Evolutionary conservation across 1,284 basidiomycete genomes (phyloP), one percentile per base, ranked within the genome.

Genomic region (Tylopilus sp.): DNA sequence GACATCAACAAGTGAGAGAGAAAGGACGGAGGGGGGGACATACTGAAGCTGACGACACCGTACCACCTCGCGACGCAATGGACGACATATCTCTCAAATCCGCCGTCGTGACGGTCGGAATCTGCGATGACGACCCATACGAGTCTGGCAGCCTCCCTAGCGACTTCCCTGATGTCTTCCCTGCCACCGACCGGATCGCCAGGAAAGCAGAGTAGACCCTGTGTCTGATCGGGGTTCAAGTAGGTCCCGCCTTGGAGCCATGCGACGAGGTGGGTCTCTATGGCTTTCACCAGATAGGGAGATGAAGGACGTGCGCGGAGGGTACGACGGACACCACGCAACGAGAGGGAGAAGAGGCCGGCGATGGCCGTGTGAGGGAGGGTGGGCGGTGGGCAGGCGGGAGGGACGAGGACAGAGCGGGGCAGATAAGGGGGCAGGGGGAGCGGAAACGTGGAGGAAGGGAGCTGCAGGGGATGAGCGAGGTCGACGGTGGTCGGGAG

Each of bases 21-120:
- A 37, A 44, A 13, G 3, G 9, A 3, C 7, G n/a, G n/a, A n/a
- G 55, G 31, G 18, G n/a, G 31, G 18, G n/a, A 76, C 86, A 59
- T 64, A 88, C 88, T 90, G 72, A 82, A 91, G 66, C 84, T 86
- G 55, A 90, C 82, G 46, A 90, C 67, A 49, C 81, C 81, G 62
- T 90, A 79, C 66, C 85, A 90, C 33, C 88, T 74, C 39, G 87
- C 86, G 53, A 85, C 84, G 56, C 87, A 90, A 56, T 91, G 88
- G 7, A 90, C 80, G 41, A 90, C 77, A 59, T 88, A 90, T 31
- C 88, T 73, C 28, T 82, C 80, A 70, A 89, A 89, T 0, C 79
- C 71, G 59, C 88, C 84, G 47, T 84, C 76, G 39, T 44, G 33
- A 23, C 47, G 19, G n/a, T 28, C 28, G 6, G 39, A 7, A 34